Evolutionary conservation across 73 alveolate genomes (phyloP).

Genomic region (Durusdinium trenchii): DNA sequence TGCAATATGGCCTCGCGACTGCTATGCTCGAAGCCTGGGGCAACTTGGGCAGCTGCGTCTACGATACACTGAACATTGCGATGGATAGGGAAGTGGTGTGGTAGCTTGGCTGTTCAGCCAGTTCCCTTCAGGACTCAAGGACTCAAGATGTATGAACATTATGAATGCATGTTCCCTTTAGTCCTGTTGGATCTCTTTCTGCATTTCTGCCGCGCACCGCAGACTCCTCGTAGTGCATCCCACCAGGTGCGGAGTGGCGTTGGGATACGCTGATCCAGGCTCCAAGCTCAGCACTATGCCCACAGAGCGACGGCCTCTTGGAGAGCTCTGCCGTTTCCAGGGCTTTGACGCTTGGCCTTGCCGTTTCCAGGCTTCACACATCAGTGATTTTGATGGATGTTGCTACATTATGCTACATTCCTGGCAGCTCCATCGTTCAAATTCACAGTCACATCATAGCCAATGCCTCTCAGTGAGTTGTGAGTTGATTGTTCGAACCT

Average conservation of each 20-base stretch:
- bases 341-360: neutral
- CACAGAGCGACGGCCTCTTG: constrained; percentile 47
- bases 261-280: constrained; percentile 61
- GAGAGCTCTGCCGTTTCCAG: constrained; percentile 4
- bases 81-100: constrained; percentile 41
- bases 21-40: constrained; percentile 95
- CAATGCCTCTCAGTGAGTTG: too few species aligned
- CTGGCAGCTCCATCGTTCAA: too few species aligned
- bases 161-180: too few species aligned
- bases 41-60: constrained; percentile 75
- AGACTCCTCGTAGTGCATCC: too few species aligned
- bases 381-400: too few species aligned
- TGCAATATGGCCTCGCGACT: constrained; percentile 69
- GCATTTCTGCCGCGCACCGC: too few species aligned
- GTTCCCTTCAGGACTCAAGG: neutral
- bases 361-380: too few species aligned
- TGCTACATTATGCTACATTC: too few species aligned
- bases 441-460: too few species aligned
- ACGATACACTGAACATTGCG: constrained; percentile 45
- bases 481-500: too few species aligned
- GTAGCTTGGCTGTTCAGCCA: neutral
- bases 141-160: neutral
- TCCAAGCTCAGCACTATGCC: constrained; percentile 39
- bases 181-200: too few species aligned
- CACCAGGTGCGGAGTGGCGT: constrained; percentile 73